phyloP scores from a whole-genome alignment of 2,329 filamentous ascomycete species.

The Bisporella sp. region DNA sequence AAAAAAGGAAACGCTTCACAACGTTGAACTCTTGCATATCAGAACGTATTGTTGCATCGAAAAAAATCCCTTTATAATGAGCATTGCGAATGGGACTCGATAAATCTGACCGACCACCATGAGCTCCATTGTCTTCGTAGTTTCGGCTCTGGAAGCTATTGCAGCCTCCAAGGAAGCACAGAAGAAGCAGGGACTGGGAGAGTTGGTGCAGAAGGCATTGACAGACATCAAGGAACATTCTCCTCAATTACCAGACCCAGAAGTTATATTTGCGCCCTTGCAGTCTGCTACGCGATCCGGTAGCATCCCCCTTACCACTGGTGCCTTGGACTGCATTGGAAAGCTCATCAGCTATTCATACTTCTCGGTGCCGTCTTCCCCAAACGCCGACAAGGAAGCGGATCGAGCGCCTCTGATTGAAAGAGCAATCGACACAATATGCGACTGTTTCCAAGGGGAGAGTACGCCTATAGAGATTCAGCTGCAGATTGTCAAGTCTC shows the following conservation, averaged over 20 bases:
- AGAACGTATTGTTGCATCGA: background rate
- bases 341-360: constrained; percentile 99
- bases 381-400: constrained; percentile 30
- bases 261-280: constrained; percentile 84
- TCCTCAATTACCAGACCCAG: constrained; percentile 75
- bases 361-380: constrained; percentile 66
- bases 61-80: background rate
- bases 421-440: constrained; percentile 97
- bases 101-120: constrained; percentile 41
- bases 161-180: constrained; percentile 85
- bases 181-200: constrained; percentile 76
- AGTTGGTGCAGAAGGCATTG: constrained; percentile 74
- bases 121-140: constrained; percentile 93
- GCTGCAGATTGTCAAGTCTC: constrained; percentile 95
- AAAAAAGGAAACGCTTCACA: background rate
- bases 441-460: constrained; percentile 97
- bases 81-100: constrained; percentile 9
- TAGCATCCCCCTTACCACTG: constrained; percentile 79
- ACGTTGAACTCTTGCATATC: no score
- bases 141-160: constrained; percentile 88
- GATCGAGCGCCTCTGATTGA: constrained; percentile 75
- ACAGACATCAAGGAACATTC: constrained; percentile 82
- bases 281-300: constrained; percentile 83
- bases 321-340: constrained; percentile 93
- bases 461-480: constrained; percentile 88